Evolutionary conservation across 352 stramenopile species (phyloP), one percentile per base, ranked within the genome.

Genomic region (Phytopythium montanum): DNA sequence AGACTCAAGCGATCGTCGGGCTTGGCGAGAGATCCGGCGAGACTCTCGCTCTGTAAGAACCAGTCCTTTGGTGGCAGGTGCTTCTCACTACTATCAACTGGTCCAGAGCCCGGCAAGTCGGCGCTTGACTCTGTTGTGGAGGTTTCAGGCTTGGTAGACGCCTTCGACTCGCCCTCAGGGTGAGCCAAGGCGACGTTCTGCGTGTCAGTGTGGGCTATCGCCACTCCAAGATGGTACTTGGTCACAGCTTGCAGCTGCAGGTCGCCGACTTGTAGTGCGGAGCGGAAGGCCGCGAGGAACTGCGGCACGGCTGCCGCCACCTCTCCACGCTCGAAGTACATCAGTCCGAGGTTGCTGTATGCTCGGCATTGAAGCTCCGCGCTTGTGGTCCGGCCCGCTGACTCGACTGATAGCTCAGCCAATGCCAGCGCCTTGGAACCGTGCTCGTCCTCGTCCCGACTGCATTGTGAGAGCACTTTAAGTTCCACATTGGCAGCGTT

Each of bases 161-260:
- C 8, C 18, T 12, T 12, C 25, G 16, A 21, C 0, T 52, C 45
- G 16, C 13, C 10, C n/a, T 56, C 21, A 18, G 51, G 1, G 10
- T 2, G 12, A 18, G 3, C 5, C 13, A 46, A 8, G 5, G 0
- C 26, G 5, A 28, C 19, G 3, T 39, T 38, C 7, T 23, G 25
- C 3, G 25, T 16, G 39, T 59, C 36, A 23, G 16, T 9, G 26
- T 51, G 38, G 1, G 49, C 13, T 8, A 82, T 46, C 2, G 59
- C 59, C 33, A 79, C 49, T 0, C 72, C 72, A n/a, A 87, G 54
- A 58, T 85, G 75, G 28, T 81, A 84, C 60, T 70, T 77, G 1
- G 76, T 50, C 5, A 63, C 70, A 21, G 65, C 65, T 58, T 75
- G 75, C 9, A 80, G 64, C 12, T 71, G 45, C 2, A 71, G 62